phyloP scores from a whole-genome alignment of 2,329 filamentous ascomycete genomes.

The Dothistroma pini region DNA sequence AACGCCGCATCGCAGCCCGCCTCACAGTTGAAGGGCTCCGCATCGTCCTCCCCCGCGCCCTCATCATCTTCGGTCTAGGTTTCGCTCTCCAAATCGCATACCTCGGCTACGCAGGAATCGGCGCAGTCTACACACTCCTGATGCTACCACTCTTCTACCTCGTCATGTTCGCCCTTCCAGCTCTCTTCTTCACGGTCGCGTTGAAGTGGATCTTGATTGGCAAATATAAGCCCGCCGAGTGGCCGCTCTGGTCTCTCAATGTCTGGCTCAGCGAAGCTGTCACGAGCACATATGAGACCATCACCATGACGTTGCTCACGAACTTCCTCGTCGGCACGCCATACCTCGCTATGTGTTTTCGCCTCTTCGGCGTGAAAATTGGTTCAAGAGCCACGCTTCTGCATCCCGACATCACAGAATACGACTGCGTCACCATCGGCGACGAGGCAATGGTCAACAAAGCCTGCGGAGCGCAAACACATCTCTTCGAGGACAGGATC shows the following conservation, averaged over 20 bases:
- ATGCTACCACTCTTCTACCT: conserved; percentile 28
- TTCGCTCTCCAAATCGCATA: conserved; percentile 24
- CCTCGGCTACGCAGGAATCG: conserved; percentile 20
- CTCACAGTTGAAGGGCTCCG: conserved; percentile 25
- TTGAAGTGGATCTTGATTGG: conserved; percentile 28
- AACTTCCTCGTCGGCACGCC: conserved; percentile 24
- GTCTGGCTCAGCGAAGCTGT: conserved; percentile 26
- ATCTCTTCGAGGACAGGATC: conserved; percentile 28
- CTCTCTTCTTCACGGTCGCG: conserved; percentile 17
- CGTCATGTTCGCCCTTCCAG: conserved; percentile 24
- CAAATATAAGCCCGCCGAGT: conserved; percentile 22
- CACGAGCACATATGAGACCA: conserved; percentile 24
- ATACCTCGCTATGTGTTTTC: conserved; percentile 24
- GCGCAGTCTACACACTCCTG: conserved; percentile 25
- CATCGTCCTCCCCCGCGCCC: conserved; percentile 26
- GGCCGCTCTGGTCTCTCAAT: conserved; percentile 28
- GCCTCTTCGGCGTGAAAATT: conserved; percentile 25
- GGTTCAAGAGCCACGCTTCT: conserved; percentile 22
- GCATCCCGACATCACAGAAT: conserved; percentile 23
- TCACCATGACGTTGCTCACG: conserved; percentile 19
- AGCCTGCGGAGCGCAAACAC: conserved; percentile 22
- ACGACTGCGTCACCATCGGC: conserved; percentile 25
- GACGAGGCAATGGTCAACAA: conserved; percentile 25
- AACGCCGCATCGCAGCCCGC: conserved; percentile 21
- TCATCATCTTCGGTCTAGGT: conserved; percentile 28